Evolutionary conservation across 371 early-diverging fungal genomes (phyloP), one percentile per base, ranked within the genome.

Genomic region (Mucor racemosus): DNA sequence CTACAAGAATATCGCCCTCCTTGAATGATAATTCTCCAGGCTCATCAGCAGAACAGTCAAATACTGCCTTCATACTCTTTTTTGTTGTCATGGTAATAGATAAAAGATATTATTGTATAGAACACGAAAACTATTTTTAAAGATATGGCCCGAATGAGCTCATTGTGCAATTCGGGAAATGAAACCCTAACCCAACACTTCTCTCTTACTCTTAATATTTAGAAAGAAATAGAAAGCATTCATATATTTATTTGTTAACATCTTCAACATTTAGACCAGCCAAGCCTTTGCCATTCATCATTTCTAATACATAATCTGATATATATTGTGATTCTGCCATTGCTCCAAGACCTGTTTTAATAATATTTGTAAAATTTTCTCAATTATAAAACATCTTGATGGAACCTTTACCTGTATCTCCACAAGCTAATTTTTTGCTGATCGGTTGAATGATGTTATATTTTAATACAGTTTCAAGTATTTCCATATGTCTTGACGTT

Each of bases 351-450:
- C 68, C 71, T 67, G 57, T 46, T 34, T 26, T 3, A 26, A n/a
- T 35, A 15, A n/a, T 15, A 13, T 26, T 11, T 4, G 17, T 39
- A 9, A 58, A 19, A 39, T 1, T 7, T n/a, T 31, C 5, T 1
- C 3, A 7, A 4, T 31, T 21, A 7, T 17, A 41, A 26, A n/a
- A 55, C 35, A 55, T 35, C 17, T 33, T 13, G 5, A 55, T 15
- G 34, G 1, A 58, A 11, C 5, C 1, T 34, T 61, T 61, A 85
- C 97, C 97, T 3, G 81, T 79, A 73, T 97, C 99, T 3, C 98
- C 98, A 77, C 99, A 98, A 2, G 96, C 97, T 48, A 98, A 80
- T 26, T 68, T 77, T 72, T 98, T 98, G 56, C 87, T 77, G n/a
- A 95, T 88, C 3, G 99, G 97, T 2, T 80, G 77, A 9, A 97